Base-by-base conservation (phyloP, 2,329 filamentous ascomycete species). In the Verticillium zaregamsianum region DNA sequence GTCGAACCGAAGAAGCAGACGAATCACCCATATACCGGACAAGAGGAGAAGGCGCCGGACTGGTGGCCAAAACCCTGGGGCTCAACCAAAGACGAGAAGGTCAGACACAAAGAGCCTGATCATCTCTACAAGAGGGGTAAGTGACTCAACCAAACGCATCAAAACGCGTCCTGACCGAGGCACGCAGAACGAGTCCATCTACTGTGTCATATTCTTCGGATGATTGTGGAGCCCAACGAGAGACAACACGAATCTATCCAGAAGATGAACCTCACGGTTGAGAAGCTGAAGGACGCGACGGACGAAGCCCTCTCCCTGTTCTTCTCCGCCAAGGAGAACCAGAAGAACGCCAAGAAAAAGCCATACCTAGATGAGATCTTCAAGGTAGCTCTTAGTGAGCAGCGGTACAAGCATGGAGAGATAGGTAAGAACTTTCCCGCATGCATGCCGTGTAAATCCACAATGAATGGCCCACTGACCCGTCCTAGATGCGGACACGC, bases 1-100 rank as follows among this genome's bases (percentile, higher is more conserved):
- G 85, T 92, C 2, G 89, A 90, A 67, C 90, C 90, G 0, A 91
- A 90, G 74, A 93, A 93, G 73, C 90, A 92, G 72, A 88, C 88
- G 0, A 88, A 85, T 20, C 86, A 90, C 67, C 90, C 90, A 0
- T 93, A 93, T 69, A 90, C 87, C 1, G 80, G 81, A n/a, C 84
- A 82, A 35, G 82, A 88, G 55, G 82, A 82, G 35, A 86, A 85
- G 66, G 83, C 83, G 1, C 86, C 87, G 0, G 82, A 83, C 59
- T 90, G 88, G 88, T 90, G 88, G 88, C 87, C 87, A 2, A 79
- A 82, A 69, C 76, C 79, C 7, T 81, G 82, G 80, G 78, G 83
- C 0, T 69, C 74, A 1, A 77, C 79, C 0, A 79, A 81, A 61
- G 77, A 82, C 39, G 79, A 85, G 56, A 80, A 79, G 54, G 86